phyloP scores from a whole-genome alignment of 2,329 filamentous ascomycete genomes.

The Coniochaeta prunicola region DNA sequence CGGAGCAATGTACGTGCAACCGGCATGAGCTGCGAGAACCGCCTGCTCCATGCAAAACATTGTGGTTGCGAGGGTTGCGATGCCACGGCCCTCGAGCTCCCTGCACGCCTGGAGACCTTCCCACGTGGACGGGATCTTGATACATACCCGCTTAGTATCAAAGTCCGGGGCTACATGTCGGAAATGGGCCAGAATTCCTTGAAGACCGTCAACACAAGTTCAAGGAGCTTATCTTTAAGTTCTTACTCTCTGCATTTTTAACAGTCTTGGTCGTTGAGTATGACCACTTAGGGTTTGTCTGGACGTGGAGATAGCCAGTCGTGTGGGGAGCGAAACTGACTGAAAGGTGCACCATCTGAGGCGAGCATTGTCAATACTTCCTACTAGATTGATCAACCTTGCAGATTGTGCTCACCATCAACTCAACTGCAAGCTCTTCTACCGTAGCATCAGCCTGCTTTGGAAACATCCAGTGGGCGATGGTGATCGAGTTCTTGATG shows the following conservation, averaged over 20 bases:
- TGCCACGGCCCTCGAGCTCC: slow-evolving; percentile 41
- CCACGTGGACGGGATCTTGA: slow-evolving; percentile 58
- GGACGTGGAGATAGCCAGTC: slow-evolving; percentile 47
- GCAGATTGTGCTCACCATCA: slow-evolving; percentile 32
- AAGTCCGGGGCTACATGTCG: slow-evolving; percentile 33
- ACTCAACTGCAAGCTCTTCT: slow-evolving; percentile 47
- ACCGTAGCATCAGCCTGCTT: slow-evolving; percentile 26
- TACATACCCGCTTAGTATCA: slow-evolving; percentile 43
- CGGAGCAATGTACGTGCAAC: slow-evolving; percentile 56
- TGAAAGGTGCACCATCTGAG: slow-evolving; percentile 47
- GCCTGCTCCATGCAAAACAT: slow-evolving; percentile 57
- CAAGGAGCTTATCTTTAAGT: background rate
- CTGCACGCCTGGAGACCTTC: slow-evolving; percentile 55
- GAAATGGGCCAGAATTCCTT: slow-evolving; percentile 45
- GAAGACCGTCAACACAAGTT: background rate
- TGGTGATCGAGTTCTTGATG: slow-evolving; percentile 26
- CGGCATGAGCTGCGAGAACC: slow-evolving; percentile 45
- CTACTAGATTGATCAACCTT: background rate
- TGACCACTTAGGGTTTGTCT: slow-evolving; percentile 50
- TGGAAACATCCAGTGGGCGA: slow-evolving; percentile 22
- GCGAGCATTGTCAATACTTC: background rate
- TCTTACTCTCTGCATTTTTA: slow-evolving; percentile 41
- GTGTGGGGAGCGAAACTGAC: slow-evolving; percentile 41
- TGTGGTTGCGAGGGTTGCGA: slow-evolving; percentile 55
- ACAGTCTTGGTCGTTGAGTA: slow-evolving; percentile 43